These are phyloP conservation scores for Poa pratensis DNA, from an alignment of 176 grass and related monocot species.

Conservation along the genomic window DNA sequence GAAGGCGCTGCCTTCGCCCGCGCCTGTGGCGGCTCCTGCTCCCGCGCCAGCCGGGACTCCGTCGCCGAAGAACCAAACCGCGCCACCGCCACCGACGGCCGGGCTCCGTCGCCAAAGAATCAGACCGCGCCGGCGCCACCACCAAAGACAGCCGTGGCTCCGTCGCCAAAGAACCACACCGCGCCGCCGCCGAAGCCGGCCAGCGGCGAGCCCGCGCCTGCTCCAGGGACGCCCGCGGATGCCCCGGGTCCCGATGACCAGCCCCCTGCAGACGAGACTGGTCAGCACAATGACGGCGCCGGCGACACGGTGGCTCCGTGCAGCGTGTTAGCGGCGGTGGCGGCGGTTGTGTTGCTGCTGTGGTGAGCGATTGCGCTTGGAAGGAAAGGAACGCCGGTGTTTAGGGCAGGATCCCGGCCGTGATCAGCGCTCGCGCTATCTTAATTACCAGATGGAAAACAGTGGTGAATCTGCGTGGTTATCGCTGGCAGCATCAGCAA, in stretches of 20 bases:
- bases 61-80: background rate
- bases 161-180: background rate
- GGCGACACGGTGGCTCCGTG: conserved; percentile 32
- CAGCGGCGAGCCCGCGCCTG: background rate
- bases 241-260: background rate
- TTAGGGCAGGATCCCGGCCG: background rate
- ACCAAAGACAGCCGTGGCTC: background rate
- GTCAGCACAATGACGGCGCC: conserved; percentile 9
- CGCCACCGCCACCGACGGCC: background rate
- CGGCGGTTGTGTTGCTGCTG: background rate
- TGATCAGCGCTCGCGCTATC: background rate
- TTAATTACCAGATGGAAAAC: background rate
- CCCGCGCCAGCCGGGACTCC: background rate
- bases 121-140: conserved; percentile 2
- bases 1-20: conserved; percentile 22
- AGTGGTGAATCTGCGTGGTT: conserved; percentile 13
- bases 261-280: background rate
- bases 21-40: background rate
- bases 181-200: background rate
- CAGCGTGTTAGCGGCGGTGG: conserved; percentile 5
- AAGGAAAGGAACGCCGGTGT: background rate
- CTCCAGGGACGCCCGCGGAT: background rate
- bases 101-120: background rate
- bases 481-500: background rate
- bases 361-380: conserved; percentile 7